A percentile compares a stretch with the other conserved stretches of the same genome.
These are phyloP conservation scores for Schizothecium vesticola DNA, from an alignment of 495 filamentous ascomycete genomes.

Conservation along the genomic window DNA sequence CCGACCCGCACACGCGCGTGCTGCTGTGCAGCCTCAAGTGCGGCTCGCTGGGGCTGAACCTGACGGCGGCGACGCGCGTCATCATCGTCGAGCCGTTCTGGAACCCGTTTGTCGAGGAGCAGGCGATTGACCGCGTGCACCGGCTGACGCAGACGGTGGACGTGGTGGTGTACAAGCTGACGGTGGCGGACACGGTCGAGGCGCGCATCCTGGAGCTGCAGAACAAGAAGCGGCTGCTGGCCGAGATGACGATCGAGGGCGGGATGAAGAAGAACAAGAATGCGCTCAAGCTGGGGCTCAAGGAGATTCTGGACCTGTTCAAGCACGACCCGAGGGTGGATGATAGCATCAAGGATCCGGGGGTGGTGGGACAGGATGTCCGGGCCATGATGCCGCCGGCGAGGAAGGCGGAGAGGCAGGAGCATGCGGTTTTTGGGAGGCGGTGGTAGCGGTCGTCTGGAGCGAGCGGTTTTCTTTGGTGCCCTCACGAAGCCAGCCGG, in stretches of 20 bases:
- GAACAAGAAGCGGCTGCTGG: constrained; percentile 83
- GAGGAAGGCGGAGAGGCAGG: constrained; percentile 21
- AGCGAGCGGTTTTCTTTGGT: neutral
- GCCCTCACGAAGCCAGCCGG: neutral
- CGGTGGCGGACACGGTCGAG: constrained; percentile 78
- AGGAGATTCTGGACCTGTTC: constrained; percentile 89
- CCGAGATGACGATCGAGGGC: constrained; percentile 49
- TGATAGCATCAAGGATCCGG: constrained; percentile 5
- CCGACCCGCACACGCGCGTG: constrained; percentile 64
- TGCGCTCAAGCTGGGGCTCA: constrained; percentile 76
- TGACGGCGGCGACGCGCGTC: constrained; percentile 88
- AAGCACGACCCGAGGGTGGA: constrained; percentile 55
- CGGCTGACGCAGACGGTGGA: constrained; percentile 91
- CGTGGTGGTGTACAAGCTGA: constrained; percentile 90
- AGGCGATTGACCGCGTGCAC: constrained; percentile 97
- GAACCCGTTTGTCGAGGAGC: constrained; percentile 98
- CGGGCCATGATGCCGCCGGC: constrained; percentile 1
- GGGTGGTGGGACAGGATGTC: constrained; percentile 17
- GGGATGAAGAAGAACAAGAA: constrained; percentile 51
- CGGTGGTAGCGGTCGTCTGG: constrained; percentile 30
- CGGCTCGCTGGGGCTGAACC: constrained; percentile 85
- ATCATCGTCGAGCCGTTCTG: constrained; percentile 97
- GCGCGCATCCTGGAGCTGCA: constrained; percentile 89
- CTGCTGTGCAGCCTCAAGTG: constrained; percentile 90
- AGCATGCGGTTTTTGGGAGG: constrained; percentile 35